Evolutionary conservation across 2,329 filamentous ascomycete species (phyloP), one percentile per base, ranked within the genome.

Genomic region (Aureobasidium sp.): DNA sequence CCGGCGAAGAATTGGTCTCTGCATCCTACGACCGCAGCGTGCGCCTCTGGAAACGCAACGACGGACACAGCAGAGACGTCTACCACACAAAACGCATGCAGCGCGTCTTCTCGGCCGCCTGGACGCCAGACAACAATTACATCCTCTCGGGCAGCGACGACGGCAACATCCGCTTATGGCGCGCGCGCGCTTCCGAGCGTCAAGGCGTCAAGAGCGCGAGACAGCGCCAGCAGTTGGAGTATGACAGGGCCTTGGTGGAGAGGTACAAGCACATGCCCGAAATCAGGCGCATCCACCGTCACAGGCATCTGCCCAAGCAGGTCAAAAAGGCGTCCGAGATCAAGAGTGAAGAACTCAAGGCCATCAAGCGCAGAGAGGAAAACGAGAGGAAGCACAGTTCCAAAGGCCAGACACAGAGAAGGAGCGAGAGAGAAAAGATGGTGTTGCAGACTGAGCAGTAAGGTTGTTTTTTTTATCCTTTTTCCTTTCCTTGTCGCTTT

Each of bases 71-170:
- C 12, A 80, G 90, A 61, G 93, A 98, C 65, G 83, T 96, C 44
- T 98, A 97, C 71, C 90, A 97, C 74, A 97, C 93, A 16, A 95
- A 96, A 72, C 84, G 93, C 58, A 96, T 96, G 91, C 91, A 97
- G 74, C 81, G 91, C 61, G 90, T 96, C 53, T 94, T 94, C 73
- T 84, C 85, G 8, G 83, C 83, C 42, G 81, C 80, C 57, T 97
- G 87, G 78, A 93, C 90, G 0, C 87, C 90, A 5, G 93, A 98
- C 68, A 84, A 86, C 60, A 88, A 88, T 62, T 98, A 95, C 67
- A 73, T 98, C 19, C 79, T 98, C 41, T 90, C 86, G 4, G 93
- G 91, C 38, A 93, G 86, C 12, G 93, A 97, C 67, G 93, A 97
- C 66, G 93, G 93, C 58, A 95, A 96, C 66, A 79, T 90, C 48